Percentiles rank a stretch among this genome's conserved stretches.
Evolutionary conservation across 2,329 filamentous ascomycete genomes (phyloP).

Genomic region (Calonectria montana): DNA sequence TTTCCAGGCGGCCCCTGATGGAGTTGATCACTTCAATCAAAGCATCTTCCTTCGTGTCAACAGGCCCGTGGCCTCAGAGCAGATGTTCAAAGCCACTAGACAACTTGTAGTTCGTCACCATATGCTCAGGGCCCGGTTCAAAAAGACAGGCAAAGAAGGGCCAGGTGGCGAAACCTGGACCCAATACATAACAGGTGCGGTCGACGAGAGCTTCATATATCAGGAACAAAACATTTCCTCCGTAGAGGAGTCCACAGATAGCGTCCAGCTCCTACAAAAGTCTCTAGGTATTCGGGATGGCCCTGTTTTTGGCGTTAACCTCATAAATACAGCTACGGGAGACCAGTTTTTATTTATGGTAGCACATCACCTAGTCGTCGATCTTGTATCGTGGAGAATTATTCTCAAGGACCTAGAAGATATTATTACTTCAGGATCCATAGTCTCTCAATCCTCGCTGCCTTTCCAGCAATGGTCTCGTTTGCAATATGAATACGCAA

Average conservation of each 20-base stretch:
- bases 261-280: neutral
- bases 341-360: neutral
- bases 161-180: neutral
- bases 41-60: neutral
- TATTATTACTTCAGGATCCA: conserved; percentile 39
- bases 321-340: neutral
- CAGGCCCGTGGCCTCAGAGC: neutral
- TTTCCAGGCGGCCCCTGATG: neutral
- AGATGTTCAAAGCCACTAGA: neutral
- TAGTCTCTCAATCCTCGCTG: neutral
- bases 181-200: neutral
- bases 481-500: neutral
- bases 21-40: neutral
- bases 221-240: neutral
- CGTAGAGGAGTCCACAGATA: neutral
- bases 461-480: conserved; percentile 23
- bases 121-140: neutral
- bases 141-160: neutral
- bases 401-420: conserved; percentile 55
- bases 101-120: neutral
- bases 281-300: neutral
- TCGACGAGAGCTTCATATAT: neutral
- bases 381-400: conserved; percentile 56
- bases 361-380: conserved; percentile 47
- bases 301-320: neutral